Conservation (phyloP, 176 grass and related monocot species). For the Elaeis guineensis region DNA sequence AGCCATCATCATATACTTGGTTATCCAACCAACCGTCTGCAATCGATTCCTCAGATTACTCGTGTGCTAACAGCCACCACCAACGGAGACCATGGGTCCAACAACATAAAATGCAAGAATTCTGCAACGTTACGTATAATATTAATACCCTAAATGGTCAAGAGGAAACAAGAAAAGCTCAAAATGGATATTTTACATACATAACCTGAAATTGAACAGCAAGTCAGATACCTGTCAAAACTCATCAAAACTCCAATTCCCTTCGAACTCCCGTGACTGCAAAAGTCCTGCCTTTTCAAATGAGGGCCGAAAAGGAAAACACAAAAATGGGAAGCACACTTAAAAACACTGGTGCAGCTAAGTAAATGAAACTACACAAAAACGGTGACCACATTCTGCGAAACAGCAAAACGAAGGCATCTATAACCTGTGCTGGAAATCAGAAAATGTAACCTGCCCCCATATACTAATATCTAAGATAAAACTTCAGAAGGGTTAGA, state of each 20-base stretch:
- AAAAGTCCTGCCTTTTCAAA: constrained; percentile 12
- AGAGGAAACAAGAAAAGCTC: too few species aligned
- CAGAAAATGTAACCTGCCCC: not conserved
- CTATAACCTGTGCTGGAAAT: not conserved
- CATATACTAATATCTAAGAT: not conserved
- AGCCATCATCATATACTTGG: too few species aligned
- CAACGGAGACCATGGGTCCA: too few species aligned
- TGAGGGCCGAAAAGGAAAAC: constrained; percentile 13
- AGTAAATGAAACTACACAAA: not conserved
- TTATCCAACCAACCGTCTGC: too few species aligned
- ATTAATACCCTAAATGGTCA: too few species aligned
- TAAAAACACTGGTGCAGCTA: constrained; percentile 1
- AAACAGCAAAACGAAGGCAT: not conserved
- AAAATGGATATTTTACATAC: not conserved
- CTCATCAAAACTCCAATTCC: not conserved
- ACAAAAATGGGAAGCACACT: constrained; percentile 12
- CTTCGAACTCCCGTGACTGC: not conserved
- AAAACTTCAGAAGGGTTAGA: not conserved
- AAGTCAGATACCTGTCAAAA: not conserved
- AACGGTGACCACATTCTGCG: not conserved
- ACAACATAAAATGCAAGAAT: too few species aligned
- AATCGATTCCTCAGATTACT: too few species aligned
- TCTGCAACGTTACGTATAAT: too few species aligned
- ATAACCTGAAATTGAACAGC: not conserved
- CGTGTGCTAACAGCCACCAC: too few species aligned